Percentiles rank a stretch among this genome's conserved stretches.
These are phyloP conservation scores for Cucumis melo DNA, from an alignment of 306 rosid species.

Conservation along the genomic window DNA sequence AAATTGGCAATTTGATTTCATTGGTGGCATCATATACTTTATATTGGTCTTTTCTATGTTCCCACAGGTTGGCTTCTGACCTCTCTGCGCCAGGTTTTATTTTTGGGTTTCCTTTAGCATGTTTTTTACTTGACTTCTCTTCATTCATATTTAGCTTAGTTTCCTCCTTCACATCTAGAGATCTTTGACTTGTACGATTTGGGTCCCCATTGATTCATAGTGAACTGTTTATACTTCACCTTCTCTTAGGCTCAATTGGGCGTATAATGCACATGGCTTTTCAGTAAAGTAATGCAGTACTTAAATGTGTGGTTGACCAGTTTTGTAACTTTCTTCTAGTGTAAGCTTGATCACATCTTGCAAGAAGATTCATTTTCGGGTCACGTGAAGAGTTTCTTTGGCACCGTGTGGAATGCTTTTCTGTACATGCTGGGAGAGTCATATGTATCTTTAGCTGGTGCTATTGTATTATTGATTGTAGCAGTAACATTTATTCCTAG, in stretches of 20 bases:
- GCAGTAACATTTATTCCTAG: constrained; percentile 80
- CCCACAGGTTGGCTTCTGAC: constrained; percentile 61
- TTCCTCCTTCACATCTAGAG: background rate
- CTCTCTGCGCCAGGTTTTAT: background rate
- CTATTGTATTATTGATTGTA: constrained; percentile 46
- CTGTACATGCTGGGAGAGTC: constrained; percentile 55
- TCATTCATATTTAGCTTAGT: background rate
- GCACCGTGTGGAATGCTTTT: constrained; percentile 80
- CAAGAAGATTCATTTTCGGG: constrained; percentile 76
- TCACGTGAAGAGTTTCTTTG: constrained; percentile 57
- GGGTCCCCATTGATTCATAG: background rate
- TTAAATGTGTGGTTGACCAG: constrained; percentile 15
- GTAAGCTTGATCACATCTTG: constrained; percentile 80
- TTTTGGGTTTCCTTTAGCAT: background rate
- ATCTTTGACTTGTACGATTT: background rate
- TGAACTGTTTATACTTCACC: background rate
- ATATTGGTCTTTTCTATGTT: constrained; percentile 79
- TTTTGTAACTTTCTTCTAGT: constrained; percentile 37
- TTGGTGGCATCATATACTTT: constrained; percentile 96
- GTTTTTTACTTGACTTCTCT: background rate
- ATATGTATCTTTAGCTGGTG: constrained; percentile 59
- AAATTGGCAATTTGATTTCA: constrained; percentile 99
- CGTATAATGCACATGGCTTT: background rate
- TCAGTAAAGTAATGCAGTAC: background rate
- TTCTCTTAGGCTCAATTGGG: background rate